A percentile compares a stretch with the other conserved stretches of the same genome.
Conservation (phyloP, 2,329 filamentous ascomycete genomes). For the Chaetomium sp. region DNA sequence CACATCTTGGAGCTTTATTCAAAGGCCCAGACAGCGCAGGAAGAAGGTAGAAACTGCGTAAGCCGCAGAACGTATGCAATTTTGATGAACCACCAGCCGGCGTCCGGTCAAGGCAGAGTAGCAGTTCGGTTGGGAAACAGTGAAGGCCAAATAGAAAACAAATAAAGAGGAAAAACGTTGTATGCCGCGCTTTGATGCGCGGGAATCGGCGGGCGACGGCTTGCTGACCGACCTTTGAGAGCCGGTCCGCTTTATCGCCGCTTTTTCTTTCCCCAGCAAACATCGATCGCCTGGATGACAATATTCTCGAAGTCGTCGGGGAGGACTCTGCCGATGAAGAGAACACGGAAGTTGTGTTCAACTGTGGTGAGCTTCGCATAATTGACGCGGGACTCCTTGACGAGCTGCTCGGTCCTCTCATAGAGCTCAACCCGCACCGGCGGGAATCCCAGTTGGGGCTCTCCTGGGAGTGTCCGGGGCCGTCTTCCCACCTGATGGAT, state of each 20-base stretch:
- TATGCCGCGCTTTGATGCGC: background rate
- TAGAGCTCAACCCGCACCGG: slow-evolving; percentile 41
- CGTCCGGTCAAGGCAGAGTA: slow-evolving; percentile 5
- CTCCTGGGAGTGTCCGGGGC: slow-evolving; percentile 32
- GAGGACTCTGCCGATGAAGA: slow-evolving; percentile 47
- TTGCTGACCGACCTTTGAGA: background rate
- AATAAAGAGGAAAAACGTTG: slow-evolving; percentile 3
- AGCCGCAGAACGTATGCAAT: slow-evolving; percentile 10
- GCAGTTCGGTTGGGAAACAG: background rate
- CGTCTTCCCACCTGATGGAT: slow-evolving; percentile 35
- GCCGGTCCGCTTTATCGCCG: slow-evolving; percentile 14
- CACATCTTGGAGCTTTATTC: no score
- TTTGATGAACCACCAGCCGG: slow-evolving; percentile 5
- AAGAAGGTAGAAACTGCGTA: background rate
- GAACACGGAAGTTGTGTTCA: slow-evolving; percentile 52
- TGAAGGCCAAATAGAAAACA: no score
- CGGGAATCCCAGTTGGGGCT: slow-evolving; percentile 43
- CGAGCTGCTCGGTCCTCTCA: slow-evolving; percentile 37
- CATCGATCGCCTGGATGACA: slow-evolving; percentile 41
- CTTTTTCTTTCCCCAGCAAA: slow-evolving; percentile 43
- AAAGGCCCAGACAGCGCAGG: background rate
- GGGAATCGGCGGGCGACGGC: background rate
- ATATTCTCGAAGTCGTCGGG: slow-evolving; percentile 34
- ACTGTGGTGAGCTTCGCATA: slow-evolving; percentile 51
- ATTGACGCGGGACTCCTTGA: slow-evolving; percentile 48